Evolutionary conservation across 805 yeast genomes (phyloP).

Genomic region (Candida bentonensis): DNA sequence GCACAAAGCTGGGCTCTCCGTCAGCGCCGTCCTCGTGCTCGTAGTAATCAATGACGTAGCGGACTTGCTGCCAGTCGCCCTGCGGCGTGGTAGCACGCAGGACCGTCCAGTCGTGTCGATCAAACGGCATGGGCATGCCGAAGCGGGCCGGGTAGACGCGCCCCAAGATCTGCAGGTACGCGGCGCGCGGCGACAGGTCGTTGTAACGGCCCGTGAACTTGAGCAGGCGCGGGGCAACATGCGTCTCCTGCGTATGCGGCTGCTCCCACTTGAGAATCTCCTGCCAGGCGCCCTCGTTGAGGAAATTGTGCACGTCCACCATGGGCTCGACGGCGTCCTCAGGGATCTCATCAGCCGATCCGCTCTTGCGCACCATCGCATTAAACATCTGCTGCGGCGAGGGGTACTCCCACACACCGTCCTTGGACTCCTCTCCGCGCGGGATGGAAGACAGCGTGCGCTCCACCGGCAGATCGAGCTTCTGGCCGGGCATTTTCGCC

Average conservation of each 20-base stretch:
- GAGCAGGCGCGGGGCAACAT: slow-evolving; percentile 57
- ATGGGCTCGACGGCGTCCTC: slow-evolving; percentile 93
- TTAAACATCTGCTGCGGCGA: slow-evolving; percentile 98
- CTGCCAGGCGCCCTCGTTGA: slow-evolving; percentile 96
- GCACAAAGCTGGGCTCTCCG: slow-evolving; percentile 80
- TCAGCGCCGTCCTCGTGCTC: slow-evolving; percentile 81
- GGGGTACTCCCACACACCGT: slow-evolving; percentile 95
- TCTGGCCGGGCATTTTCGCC: slow-evolving; percentile 67
- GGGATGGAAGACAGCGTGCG: slow-evolving; percentile 81
- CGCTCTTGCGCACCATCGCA: slow-evolving; percentile 93
- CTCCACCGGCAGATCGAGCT: slow-evolving; percentile 61
- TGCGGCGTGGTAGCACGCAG: slow-evolving; percentile 40
- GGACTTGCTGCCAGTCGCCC: slow-evolving; percentile 48
- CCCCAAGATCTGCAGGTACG: slow-evolving; percentile 49
- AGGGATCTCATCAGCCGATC: slow-evolving; percentile 61
- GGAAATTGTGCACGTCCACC: slow-evolving; percentile 93
- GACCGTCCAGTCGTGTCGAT: slow-evolving; percentile 98
- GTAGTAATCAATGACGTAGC: slow-evolving; percentile 92
- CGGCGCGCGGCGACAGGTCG: slow-evolving; percentile 77
- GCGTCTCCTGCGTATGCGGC: slow-evolving; percentile 42
- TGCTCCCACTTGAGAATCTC: slow-evolving; percentile 88
- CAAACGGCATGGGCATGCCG: slow-evolving; percentile 80
- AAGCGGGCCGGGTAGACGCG: slow-evolving; percentile 58
- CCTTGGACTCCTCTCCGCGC: slow-evolving; percentile 47
- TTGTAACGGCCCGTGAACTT: slow-evolving; percentile 89